phyloP scores from a whole-genome alignment of 495 filamentous ascomycete genomes.

The Podospora australis region DNA sequence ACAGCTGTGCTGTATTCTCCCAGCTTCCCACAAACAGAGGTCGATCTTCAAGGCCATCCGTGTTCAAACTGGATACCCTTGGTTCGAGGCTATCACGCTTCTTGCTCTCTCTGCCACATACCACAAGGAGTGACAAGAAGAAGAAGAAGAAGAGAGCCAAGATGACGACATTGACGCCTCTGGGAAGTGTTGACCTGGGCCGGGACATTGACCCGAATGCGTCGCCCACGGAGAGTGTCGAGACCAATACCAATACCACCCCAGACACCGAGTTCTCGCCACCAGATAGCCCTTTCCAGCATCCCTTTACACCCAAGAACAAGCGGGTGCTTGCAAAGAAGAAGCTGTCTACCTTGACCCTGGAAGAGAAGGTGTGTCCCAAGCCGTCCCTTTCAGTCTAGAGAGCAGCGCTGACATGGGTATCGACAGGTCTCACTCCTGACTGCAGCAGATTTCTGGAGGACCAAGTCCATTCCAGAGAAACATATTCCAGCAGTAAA shows the following conservation, averaged over 20 bases:
- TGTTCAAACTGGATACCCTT: background rate
- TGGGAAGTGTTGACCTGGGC: conserved; percentile 22
- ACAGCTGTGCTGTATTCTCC: conserved; percentile 17
- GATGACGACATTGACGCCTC: conserved; percentile 13
- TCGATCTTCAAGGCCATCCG: background rate
- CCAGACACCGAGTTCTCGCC: conserved; percentile 47
- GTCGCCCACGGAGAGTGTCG: conserved; percentile 34
- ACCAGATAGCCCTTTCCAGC: conserved; percentile 38
- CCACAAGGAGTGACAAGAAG: background rate
- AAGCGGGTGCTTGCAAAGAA: conserved; percentile 33
- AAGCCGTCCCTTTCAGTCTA: background rate
- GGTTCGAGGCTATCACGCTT: background rate
- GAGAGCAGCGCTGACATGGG: conserved; percentile 18
- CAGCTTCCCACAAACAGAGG: background rate
- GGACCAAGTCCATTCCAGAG: conserved; percentile 59
- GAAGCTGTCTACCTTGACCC: conserved; percentile 39
- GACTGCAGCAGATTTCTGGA: conserved; percentile 71
- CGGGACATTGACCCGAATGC: conserved; percentile 31
- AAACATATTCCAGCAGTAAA: conserved; percentile 67
- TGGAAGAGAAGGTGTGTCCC: conserved; percentile 47
- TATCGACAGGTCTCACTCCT: conserved; percentile 53
- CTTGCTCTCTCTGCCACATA: background rate
- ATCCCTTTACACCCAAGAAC: conserved; percentile 20
- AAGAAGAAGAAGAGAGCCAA: conserved; percentile 1
- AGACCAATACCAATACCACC: conserved; percentile 40